phyloP scores from a whole-genome alignment of 2,329 filamentous ascomycete species.

The Verticillium dahliae region DNA sequence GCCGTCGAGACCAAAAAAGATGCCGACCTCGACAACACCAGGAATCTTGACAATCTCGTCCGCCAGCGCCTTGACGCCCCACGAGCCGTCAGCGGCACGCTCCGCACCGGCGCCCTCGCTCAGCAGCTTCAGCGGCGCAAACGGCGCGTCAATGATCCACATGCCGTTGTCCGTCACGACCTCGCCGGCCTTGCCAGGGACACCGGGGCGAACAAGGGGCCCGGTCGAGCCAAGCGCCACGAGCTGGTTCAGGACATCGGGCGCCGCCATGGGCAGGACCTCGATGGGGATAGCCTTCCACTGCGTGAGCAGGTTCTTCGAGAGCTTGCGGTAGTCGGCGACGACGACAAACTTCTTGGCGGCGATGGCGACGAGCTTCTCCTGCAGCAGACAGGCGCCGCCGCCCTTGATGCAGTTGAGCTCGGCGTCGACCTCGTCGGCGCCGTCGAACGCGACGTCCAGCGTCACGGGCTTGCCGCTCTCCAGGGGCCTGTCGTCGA shows the following conservation, averaged over 20 bases:
- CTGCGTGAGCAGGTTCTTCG: slow-evolving; percentile 61
- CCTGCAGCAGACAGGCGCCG: slow-evolving; percentile 94
- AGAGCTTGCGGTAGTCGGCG: slow-evolving; percentile 88
- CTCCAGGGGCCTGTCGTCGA: slow-evolving; percentile 63
- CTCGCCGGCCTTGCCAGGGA: slow-evolving; percentile 73
- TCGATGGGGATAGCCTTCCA: slow-evolving; percentile 93
- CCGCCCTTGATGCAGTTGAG: slow-evolving; percentile 97
- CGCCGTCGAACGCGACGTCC: slow-evolving; percentile 92
- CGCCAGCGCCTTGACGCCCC: slow-evolving; percentile 74
- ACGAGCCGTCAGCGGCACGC: slow-evolving; percentile 49
- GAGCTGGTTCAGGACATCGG: slow-evolving; percentile 69
- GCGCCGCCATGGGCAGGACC: slow-evolving; percentile 78
- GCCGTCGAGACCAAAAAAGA: slow-evolving; percentile 82
- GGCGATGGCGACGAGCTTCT: slow-evolving; percentile 86
- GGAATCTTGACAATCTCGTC: slow-evolving; percentile 71
- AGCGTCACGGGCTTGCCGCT: slow-evolving; percentile 43
- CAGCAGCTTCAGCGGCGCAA: slow-evolving; percentile 63
- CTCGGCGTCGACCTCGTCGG: slow-evolving; percentile 91
- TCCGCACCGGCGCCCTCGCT: slow-evolving; percentile 39
- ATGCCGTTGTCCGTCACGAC: slow-evolving; percentile 54
- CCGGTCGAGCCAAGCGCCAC: slow-evolving; percentile 64
- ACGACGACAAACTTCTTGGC: slow-evolving; percentile 84
- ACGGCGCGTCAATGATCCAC: slow-evolving; percentile 89
- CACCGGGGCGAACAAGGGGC: slow-evolving; percentile 65
- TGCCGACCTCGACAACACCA: slow-evolving; percentile 84